Evolutionary conservation across 176 grass and related monocot genomes (phyloP), one percentile per base, ranked within the genome.

Genomic region (Oryza glumipatula): DNA sequence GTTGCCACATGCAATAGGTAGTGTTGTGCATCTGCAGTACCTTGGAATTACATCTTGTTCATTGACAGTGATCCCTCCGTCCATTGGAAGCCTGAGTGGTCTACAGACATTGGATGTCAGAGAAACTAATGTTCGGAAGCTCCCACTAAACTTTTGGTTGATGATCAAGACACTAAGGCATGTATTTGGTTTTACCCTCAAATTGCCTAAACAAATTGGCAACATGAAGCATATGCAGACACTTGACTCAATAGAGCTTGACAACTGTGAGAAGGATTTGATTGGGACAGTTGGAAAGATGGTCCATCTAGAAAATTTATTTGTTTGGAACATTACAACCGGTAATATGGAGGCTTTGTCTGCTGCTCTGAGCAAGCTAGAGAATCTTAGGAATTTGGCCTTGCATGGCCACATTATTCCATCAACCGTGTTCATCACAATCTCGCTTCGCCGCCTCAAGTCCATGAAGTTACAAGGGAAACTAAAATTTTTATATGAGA

Each of bases 31-130:
- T 26, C 28, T 86, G 3, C 84, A 73, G 11, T 86, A 72, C 54
- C 84, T 86, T 35, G 67, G 52, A 9, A 76, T 86, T 16, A 78
- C 67, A 11, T 15, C 38, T 7, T 71, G 75, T 26, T 79, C 38
- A 19, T 49, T 85, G 36, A 11, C 4, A 3, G 3, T 49, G 47
- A 63, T 85, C 19, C 67, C 52, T 1, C 1, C 19, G 0, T 48
- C 65, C 21, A 65, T 72, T 38, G 52, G 19, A 41, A 35, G 46
- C 3, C 68, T 86, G 5, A 63, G 10, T 19, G 35, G 30, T 11
- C 75, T 86, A n/a, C 67, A 85, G 13, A 85, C 67, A 24, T 14
- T 72, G 0, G 83, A 85, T 85, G 52, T 85, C 21, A 52, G 78
- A 24, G 26, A 23, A 28, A 87, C 85, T 17, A 3, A 23, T 26